Evolutionary conservation across 2,329 filamentous ascomycete genomes (phyloP).

Genomic region (Dryadomyces sulphureus): DNA sequence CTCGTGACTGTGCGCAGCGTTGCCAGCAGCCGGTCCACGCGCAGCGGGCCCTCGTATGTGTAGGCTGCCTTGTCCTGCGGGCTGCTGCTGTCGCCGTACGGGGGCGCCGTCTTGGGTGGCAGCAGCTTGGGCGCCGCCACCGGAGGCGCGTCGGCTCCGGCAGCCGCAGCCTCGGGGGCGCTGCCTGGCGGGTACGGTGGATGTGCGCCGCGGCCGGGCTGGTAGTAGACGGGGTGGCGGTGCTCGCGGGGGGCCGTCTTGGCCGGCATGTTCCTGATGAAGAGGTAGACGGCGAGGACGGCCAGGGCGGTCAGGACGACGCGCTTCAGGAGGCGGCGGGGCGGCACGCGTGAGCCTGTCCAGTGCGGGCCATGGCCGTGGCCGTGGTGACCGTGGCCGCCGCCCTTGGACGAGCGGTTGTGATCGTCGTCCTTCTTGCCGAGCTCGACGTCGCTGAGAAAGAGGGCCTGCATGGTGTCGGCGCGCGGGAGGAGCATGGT

Average conservation of each 20-base stretch:
- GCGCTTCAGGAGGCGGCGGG: constrained; percentile 39
- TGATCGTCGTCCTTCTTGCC: constrained; percentile 48
- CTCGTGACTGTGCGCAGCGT: constrained; percentile 46
- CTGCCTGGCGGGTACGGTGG: not conserved
- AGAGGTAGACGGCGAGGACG: constrained; percentile 42
- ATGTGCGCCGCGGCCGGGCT: constrained; percentile 9
- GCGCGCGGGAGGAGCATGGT: not conserved
- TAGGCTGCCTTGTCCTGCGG: constrained; percentile 14
- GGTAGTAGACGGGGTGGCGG: constrained; percentile 22
- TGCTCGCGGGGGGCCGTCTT: constrained; percentile 23
- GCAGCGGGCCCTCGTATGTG: constrained; percentile 55
- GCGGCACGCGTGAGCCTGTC: constrained; percentile 15
- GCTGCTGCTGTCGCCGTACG: not conserved
- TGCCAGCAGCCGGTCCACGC: constrained; percentile 47
- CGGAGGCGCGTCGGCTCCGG: not conserved
- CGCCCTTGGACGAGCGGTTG: constrained; percentile 14
- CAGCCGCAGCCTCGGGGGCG: too few relatives aligned
- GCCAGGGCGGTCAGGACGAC: constrained; percentile 30
- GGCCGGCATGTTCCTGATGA: constrained; percentile 47
- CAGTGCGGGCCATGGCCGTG: not conserved
- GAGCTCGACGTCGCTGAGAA: constrained; percentile 38
- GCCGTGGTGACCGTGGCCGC: not conserved
- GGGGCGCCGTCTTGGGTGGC: not conserved
- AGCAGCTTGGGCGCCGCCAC: not conserved
- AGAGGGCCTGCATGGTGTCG: constrained; percentile 26